Base-by-base conservation (phyloP, 2,329 filamentous ascomycete genomes). In the Apiospora aurea region DNA sequence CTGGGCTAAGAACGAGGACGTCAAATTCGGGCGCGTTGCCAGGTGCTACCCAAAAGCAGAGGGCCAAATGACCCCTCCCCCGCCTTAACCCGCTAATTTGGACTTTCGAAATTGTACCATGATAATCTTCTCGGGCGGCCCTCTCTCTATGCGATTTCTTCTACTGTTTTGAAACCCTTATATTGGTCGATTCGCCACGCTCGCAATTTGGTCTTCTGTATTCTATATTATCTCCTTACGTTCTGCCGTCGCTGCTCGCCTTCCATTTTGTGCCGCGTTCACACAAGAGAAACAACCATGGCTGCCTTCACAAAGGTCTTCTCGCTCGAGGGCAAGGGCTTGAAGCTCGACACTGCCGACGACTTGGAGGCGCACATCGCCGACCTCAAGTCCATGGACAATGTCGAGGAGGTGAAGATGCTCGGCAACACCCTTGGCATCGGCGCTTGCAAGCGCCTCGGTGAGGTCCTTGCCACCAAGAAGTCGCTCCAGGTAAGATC, bases 351-450 rank as follows among this genome's bases (percentile, higher is more conserved):
- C 85, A 94, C 92, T 53, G 94, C 94, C 69, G 92, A 90, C 75
- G 95, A 98, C 82, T 89, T 98, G 74, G 93, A 96, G 82, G 86
- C 93, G 76, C 92, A 98, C 82, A 93, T 98, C 79, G 89, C 92
- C 77, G 88, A 89, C 69, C 90, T 99, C 74, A 86, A 90, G 74
- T 89, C 90, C 72, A 92, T 91, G 84, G 84, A 89, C 71, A 89
- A 95, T 78, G 88, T 97, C 72, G 94, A 97, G 80, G 95, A 98
- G 83, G 91, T 99, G 76, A 90, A 90, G 76, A 88, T 99, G 67
- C 87, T 94, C 71, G 96, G 96, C 74, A 99, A 99, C 86, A 98
- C 96, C 1, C 87, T 98, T 69, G 96, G 96, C 70, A 91, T 98
- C 70, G 93, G 92, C 68, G 96, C 96, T 68, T 97, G 93, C 81